Conservation (phyloP, 345 rosid genomes). For the Corchorus capsularis region DNA sequence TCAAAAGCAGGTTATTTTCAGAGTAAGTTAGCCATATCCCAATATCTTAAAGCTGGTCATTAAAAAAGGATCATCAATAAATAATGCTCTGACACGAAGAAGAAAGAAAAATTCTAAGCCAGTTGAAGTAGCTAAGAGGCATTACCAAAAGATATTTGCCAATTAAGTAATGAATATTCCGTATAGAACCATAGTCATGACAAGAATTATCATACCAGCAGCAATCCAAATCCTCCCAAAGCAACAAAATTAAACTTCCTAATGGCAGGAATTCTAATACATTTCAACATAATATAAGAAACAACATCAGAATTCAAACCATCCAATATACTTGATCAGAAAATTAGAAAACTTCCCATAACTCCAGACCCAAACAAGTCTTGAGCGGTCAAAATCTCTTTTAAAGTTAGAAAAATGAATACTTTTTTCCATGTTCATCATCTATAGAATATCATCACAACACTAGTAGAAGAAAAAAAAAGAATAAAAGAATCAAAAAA, state of each 20-base stretch:
- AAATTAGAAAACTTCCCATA: neutral
- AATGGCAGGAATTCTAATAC: neutral
- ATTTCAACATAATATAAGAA: neutral
- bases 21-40: neutral
- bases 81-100: neutral
- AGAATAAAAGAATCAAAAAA: neutral
- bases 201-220: neutral
- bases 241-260: neutral
- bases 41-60: conserved; percentile 12
- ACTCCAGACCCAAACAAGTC: neutral
- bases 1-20: neutral
- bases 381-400: neutral
- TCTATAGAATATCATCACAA: conserved; percentile 2
- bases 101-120: neutral
- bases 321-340: neutral
- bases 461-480: neutral
- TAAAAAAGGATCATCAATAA: neutral
- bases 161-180: neutral
- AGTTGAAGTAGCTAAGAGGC: neutral
- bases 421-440: neutral
- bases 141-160: neutral
- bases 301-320: neutral
- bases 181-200: neutral
- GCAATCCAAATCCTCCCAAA: neutral
- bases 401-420: neutral